Conservation (phyloP, 2,329 filamentous ascomycete genomes). For the Tolypocladium album region DNA sequence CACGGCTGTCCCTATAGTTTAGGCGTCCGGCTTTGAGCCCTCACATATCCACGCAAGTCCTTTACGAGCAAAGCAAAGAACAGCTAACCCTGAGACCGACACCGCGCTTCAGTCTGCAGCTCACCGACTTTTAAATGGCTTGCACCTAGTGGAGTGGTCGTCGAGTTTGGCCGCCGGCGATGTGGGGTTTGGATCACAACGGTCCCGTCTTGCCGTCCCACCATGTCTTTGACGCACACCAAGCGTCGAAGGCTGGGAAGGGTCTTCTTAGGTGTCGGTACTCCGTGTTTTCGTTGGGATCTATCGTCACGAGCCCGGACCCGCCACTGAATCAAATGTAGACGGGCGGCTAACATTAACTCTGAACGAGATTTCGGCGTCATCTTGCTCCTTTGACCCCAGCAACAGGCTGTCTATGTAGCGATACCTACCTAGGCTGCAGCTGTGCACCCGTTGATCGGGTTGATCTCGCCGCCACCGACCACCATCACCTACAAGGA, state of each 20-base stretch:
- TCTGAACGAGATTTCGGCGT: background rate
- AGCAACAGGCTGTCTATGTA: background rate
- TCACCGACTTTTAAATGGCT: constrained; percentile 20
- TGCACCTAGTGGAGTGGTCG: constrained; percentile 12
- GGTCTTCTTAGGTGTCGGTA: background rate
- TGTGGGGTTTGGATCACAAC: constrained; percentile 1
- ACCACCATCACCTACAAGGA: background rate
- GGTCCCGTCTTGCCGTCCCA: constrained; percentile 1
- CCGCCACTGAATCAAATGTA: background rate
- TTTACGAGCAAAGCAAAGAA: background rate
- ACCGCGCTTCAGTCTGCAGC: background rate
- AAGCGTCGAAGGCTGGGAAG: background rate
- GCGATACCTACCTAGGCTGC: background rate
- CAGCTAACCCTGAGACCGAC: background rate
- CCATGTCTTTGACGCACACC: background rate
- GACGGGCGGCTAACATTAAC: background rate
- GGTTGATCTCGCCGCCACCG: background rate
- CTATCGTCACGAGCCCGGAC: background rate
- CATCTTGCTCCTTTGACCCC: background rate
- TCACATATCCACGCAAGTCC: background rate
- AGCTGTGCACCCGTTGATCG: background rate
- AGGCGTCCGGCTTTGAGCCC: background rate
- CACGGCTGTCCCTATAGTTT: background rate
- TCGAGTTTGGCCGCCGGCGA: constrained; percentile 5
- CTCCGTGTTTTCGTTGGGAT: background rate